A percentile compares a stretch with the other conserved stretches of the same genome.
phyloP scores from a whole-genome alignment of 2,329 filamentous ascomycete genomes.

The Aspergillus sp. region DNA sequence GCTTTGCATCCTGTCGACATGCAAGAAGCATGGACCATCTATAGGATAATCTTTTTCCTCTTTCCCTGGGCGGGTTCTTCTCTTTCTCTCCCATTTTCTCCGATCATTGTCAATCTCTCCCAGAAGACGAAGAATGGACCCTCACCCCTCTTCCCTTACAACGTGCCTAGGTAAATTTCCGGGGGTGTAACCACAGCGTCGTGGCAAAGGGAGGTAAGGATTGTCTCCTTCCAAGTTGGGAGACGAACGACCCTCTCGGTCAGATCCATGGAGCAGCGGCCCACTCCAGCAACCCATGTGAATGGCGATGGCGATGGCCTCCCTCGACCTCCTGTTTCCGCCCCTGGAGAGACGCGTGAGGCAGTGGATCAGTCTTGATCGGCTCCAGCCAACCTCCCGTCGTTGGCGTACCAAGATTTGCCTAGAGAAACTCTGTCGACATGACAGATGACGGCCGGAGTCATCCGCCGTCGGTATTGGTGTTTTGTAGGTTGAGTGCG shows the following conservation, averaged over 20 bases:
- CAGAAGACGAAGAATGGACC: background rate
- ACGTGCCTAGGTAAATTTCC: background rate
- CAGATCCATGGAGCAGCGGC: background rate
- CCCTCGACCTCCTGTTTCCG: no score
- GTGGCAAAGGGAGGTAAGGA: background rate
- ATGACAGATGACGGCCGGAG: constrained; percentile 6
- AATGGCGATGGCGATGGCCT: no score
- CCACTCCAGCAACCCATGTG: background rate
- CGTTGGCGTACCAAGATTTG: constrained; percentile 23
- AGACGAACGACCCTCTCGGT: background rate
- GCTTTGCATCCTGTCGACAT: background rate
- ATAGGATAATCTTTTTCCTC: background rate
- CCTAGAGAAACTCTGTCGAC: constrained; percentile 14
- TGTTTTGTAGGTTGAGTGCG: no score
- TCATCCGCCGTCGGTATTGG: no score
- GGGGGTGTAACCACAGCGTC: background rate
- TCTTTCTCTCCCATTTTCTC: background rate
- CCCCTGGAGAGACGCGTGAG: constrained; percentile 11
- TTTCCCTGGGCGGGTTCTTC: background rate
- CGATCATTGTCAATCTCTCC: background rate
- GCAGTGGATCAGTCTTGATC: constrained; percentile 14
- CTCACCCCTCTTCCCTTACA: background rate
- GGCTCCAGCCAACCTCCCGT: constrained; percentile 14
- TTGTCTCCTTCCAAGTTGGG: constrained; percentile 9
- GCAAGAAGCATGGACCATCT: constrained; percentile 1